Evolutionary conservation across 768 basidiomycete species (phyloP).

Genomic region (Sporobolomyces pararoseus): DNA sequence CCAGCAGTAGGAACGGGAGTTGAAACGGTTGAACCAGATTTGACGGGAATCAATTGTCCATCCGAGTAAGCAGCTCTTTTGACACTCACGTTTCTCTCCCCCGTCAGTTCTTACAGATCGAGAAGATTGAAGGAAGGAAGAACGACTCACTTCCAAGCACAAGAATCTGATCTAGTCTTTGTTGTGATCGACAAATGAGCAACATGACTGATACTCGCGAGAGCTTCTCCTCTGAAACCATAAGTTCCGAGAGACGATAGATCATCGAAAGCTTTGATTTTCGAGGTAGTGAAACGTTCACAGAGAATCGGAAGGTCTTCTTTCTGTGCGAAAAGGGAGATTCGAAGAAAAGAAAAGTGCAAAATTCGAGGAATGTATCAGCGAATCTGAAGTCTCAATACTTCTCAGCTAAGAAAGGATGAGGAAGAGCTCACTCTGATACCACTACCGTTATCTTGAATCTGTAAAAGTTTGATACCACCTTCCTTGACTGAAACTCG

Average conservation of each 20-base stretch:
- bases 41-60: slow-evolving; percentile 66
- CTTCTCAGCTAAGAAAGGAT: no score
- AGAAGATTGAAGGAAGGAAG: not conserved
- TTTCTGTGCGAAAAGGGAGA: slow-evolving; percentile 57
- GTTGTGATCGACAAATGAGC: slow-evolving; percentile 84
- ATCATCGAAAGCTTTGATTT: slow-evolving; percentile 80
- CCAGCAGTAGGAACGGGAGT: slow-evolving; percentile 89
- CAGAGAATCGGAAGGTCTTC: slow-evolving; percentile 82
- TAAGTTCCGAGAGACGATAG: slow-evolving; percentile 79
- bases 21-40: slow-evolving; percentile 61
- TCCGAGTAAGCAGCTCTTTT: slow-evolving; percentile 74
- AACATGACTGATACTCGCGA: slow-evolving; percentile 93
- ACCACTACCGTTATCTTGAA: slow-evolving; percentile 94
- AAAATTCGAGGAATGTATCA: no score
- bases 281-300: slow-evolving; percentile 92
- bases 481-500: slow-evolving; percentile 89
- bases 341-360: not conserved
- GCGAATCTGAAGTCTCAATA: not conserved
- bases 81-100: no score
- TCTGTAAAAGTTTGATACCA: slow-evolving; percentile 87
- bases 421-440: slow-evolving; percentile 84
- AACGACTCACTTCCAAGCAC: slow-evolving; percentile 83
- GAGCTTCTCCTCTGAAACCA: slow-evolving; percentile 93
- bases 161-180: slow-evolving; percentile 73
- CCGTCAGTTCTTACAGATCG: not conserved